Conservation (phyloP, 2,329 filamentous ascomycete species). For the Decorospora gaudefroyi region DNA sequence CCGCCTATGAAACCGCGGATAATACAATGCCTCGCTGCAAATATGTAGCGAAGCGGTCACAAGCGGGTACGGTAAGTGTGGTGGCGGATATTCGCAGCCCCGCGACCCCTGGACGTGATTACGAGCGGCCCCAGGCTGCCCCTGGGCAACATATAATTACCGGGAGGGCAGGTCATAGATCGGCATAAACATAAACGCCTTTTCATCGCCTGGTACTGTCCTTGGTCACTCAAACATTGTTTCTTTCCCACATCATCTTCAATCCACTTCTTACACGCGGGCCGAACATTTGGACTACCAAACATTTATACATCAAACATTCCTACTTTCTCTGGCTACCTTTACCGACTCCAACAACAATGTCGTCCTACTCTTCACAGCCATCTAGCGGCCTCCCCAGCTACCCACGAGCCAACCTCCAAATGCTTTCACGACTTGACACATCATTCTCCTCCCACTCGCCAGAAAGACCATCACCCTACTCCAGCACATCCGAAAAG, state of each 20-base stretch:
- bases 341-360: constrained; percentile 12
- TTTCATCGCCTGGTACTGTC: constrained; percentile 22
- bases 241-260: constrained; percentile 10
- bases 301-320: neutral
- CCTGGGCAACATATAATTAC: constrained; percentile 31
- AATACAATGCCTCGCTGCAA: constrained; percentile 19
- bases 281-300: neutral
- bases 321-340: neutral
- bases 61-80: constrained; percentile 11
- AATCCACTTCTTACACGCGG: constrained; percentile 11
- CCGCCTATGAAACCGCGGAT: constrained; percentile 14
- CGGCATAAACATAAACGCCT: constrained; percentile 28
- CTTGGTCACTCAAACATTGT: constrained; percentile 26
- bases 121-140: constrained; percentile 21
- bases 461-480: constrained; percentile 19
- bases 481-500: constrained; percentile 25
- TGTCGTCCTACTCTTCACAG: constrained; percentile 24
- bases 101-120: constrained; percentile 23
- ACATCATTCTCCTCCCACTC: constrained; percentile 23
- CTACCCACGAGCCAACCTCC: constrained; percentile 30
- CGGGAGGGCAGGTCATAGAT: constrained; percentile 24
- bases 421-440: constrained; percentile 28
- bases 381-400: constrained; percentile 29
- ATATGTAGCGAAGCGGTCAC: constrained; percentile 14
- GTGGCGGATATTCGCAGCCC: constrained; percentile 25